Conservation (phyloP, 2,329 filamentous ascomycete genomes). For the Sporothrix inflata region DNA sequence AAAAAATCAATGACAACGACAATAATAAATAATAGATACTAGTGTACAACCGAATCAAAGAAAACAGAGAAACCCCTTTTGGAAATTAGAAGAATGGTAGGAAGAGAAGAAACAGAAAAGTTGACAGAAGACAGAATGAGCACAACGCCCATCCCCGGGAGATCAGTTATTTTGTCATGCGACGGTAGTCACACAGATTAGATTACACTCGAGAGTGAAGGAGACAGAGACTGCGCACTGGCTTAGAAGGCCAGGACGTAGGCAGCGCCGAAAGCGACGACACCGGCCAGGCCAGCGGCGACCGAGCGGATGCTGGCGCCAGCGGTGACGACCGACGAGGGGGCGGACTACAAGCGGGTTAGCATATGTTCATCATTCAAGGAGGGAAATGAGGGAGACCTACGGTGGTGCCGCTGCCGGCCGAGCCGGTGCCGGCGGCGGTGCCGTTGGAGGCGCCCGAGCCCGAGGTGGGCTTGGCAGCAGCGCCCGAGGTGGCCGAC, state of each 20-base stretch:
- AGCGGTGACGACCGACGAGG: conserved; percentile 30
- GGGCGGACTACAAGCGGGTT: conserved; percentile 16
- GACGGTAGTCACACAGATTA: background rate
- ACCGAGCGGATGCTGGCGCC: conserved; percentile 28
- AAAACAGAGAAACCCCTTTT: background rate
- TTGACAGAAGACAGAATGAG: background rate
- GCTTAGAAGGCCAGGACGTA: conserved; percentile 31
- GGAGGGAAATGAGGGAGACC: background rate
- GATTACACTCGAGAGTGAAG: background rate
- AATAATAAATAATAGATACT: background rate
- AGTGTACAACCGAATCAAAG: background rate
- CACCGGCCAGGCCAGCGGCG: conserved; percentile 27
- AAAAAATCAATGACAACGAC: background rate
- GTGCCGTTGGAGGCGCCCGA: background rate
- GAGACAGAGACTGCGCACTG: background rate
- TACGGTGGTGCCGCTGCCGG: conserved; percentile 1
- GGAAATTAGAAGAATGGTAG: background rate
- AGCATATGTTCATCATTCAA: background rate
- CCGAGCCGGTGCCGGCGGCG: conserved; percentile 13
- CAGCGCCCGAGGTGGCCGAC: background rate
- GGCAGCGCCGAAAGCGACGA: conserved; percentile 30
- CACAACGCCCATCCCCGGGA: background rate
- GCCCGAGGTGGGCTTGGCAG: background rate
- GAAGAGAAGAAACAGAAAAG: background rate
- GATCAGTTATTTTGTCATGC: background rate